Conservation (phyloP, 2,329 filamentous ascomycete species). For the Aspergillus caelatus region DNA sequence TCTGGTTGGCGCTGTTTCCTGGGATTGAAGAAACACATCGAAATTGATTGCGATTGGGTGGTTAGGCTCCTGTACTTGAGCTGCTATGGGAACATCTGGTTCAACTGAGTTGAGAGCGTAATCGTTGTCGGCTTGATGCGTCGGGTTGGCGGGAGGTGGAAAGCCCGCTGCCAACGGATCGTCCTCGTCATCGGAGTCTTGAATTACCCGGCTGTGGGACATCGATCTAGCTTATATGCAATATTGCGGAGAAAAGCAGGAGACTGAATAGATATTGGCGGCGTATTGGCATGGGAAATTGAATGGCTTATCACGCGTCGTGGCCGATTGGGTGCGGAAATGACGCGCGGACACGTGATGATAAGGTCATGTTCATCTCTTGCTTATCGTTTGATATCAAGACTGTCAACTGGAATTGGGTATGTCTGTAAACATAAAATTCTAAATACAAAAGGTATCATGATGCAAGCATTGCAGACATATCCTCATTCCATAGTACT, state of each 20-base stretch:
- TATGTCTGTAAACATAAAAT: constrained; percentile 6
- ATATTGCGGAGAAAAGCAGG: neutral
- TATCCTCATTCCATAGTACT: constrained; percentile 36
- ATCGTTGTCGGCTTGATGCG: constrained; percentile 16
- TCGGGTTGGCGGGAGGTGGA: constrained; percentile 21
- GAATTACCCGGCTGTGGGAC: constrained; percentile 43
- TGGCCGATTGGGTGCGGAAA: neutral
- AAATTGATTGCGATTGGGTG: constrained; percentile 35
- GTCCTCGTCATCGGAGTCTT: constrained; percentile 49
- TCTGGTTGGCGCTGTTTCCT: constrained; percentile 20
- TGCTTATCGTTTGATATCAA: neutral
- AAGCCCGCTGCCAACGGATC: constrained; percentile 35
- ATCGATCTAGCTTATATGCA: constrained; percentile 25
- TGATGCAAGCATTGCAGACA: neutral
- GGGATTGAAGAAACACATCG: constrained; percentile 41
- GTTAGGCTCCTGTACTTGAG: neutral
- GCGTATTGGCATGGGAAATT: neutral
- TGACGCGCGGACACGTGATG: constrained; percentile 35
- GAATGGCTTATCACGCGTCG: neutral
- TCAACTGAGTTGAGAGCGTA: constrained; percentile 15
- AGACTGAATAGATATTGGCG: neutral
- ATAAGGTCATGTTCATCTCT: constrained; percentile 22
- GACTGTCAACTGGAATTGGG: neutral
- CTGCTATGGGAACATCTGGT: constrained; percentile 9
- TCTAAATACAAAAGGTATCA: constrained; percentile 15